Evolutionary conservation across 768 basidiomycete genomes (phyloP).

Genomic region (Termitomyces sp.): DNA sequence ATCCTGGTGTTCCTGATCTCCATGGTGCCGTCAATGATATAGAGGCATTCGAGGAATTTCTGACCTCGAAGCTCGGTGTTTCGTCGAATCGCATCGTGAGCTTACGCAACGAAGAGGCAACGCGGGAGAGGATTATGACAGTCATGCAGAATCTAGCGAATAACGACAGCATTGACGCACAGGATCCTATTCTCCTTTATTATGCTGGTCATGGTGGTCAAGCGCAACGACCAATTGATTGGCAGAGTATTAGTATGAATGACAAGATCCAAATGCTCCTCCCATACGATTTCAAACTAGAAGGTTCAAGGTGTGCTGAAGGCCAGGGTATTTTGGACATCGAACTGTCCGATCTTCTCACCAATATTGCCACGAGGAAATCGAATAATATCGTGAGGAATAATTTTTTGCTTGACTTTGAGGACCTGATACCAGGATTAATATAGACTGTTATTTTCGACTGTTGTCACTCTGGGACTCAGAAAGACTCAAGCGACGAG

Average conservation of each 20-base stretch:
- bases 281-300: neutral
- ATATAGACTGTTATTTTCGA: conserved; percentile 11
- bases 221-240: neutral
- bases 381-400: conserved; percentile 1
- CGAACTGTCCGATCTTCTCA: neutral
- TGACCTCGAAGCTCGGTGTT: too few species aligned
- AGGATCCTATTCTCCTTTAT: conserved; percentile 9
- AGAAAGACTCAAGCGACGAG: neutral
- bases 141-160: neutral
- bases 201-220: conserved; percentile 10
- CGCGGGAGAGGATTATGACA: neutral
- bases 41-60: too few species aligned
- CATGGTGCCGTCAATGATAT: too few species aligned
- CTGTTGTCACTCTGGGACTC: conserved; percentile 3
- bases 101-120: too few species aligned
- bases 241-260: neutral
- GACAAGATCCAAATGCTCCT: conserved; percentile 1
- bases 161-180: neutral
- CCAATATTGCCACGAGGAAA: neutral
- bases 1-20: too few species aligned
- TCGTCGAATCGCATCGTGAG: too few species aligned
- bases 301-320: neutral
- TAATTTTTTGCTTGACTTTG: neutral
- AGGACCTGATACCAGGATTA: neutral
- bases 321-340: conserved; percentile 1